Base-by-base conservation (phyloP, 176 grass and related monocot genomes). In the Olyra latifolia region DNA sequence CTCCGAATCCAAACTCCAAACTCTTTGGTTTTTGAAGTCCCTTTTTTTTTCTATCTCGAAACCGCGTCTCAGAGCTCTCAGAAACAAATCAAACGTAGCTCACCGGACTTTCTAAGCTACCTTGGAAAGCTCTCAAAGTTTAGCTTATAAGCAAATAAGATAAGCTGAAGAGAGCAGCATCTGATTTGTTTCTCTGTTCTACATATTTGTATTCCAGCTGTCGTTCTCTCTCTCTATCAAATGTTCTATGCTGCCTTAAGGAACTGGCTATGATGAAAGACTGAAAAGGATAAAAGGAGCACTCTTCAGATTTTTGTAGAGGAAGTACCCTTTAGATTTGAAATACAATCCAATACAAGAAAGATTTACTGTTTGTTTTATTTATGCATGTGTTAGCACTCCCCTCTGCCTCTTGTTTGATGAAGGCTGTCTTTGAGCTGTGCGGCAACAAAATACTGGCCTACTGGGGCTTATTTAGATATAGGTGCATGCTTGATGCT, bases 401-500 rank as follows among this genome's bases (percentile, higher is more conserved):
- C 1, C 19, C 39, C 13, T 46, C 55, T 43, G 68, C 29, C 23
- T 16, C 20, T 24, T 63, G 10, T 69, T 69, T 35, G 55, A 43
- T 74, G n/a, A 78, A 78, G n/a, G 40, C 7, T 13, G 17, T 29
- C 48, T 35, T 68, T 80, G 63, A 54, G 14, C 63, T 52, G n/a
- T 80, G 62, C 35, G 67, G 67, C 24, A 3, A 55, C 55, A 38
- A 59, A 13, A 54, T 69, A 30, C 48, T 40, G 66, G 22, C 15
- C 38, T n/a, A 72, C 39, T 40, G 69, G 16, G 42, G 41, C n/a
- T 79, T 46, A 76, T 72, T 83, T 66, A 29, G 47, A 64, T 83
- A 72, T 25, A 8, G 50, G 47, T 78, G n/a, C 74, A 66, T 88
- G 50, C n/a, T 78, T 88, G 41, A 62, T 76, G 42, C 22, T 32